A percentile compares a stretch with the other conserved stretches of the same genome.
These are phyloP conservation scores for Schizochytrium sp. DNA, from an alignment of 108 stramenopile genomes.

Conservation along the genomic window DNA sequence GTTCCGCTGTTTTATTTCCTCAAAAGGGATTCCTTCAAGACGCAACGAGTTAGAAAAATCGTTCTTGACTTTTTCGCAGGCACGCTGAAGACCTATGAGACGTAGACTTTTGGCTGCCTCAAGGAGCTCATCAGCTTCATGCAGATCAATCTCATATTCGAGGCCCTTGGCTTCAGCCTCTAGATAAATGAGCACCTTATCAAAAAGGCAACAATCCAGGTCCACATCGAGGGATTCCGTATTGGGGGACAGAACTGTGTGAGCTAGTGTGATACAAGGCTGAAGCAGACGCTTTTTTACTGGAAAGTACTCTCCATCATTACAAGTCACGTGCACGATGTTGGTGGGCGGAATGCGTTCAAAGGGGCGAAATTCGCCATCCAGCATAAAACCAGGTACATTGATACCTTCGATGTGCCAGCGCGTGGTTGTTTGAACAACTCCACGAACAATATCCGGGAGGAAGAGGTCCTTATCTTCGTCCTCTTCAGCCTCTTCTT, in stretches of 20 bases:
- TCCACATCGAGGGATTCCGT: constrained; percentile 5
- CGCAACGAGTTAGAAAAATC: constrained; percentile 34
- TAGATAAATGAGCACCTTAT: constrained; percentile 58
- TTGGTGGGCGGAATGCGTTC: not conserved
- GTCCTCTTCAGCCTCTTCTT: constrained; percentile 3
- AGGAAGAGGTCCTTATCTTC: constrained; percentile 33
- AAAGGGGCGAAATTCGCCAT: not conserved
- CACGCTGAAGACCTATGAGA: constrained; percentile 52
- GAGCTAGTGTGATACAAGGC: constrained; percentile 58
- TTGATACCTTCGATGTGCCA: not conserved
- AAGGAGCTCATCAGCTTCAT: constrained; percentile 31
- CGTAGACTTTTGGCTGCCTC: not conserved
- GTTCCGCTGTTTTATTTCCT: constrained; percentile 46
- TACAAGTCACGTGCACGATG: constrained; percentile 30
- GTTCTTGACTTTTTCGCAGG: not conserved
- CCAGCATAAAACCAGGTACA: not conserved
- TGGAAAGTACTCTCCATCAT: constrained; percentile 59
- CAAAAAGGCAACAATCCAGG: constrained; percentile 61
- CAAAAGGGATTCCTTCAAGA: constrained; percentile 12
- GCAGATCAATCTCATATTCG: constrained; percentile 52
- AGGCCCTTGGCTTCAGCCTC: constrained; percentile 39
- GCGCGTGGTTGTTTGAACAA: not conserved
- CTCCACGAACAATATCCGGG: not conserved
- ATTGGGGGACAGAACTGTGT: not conserved
- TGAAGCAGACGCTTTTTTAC: constrained; percentile 40